Evolutionary conservation across 495 filamentous ascomycete genomes (phyloP).

Genomic region (Penicillium odoratum): DNA sequence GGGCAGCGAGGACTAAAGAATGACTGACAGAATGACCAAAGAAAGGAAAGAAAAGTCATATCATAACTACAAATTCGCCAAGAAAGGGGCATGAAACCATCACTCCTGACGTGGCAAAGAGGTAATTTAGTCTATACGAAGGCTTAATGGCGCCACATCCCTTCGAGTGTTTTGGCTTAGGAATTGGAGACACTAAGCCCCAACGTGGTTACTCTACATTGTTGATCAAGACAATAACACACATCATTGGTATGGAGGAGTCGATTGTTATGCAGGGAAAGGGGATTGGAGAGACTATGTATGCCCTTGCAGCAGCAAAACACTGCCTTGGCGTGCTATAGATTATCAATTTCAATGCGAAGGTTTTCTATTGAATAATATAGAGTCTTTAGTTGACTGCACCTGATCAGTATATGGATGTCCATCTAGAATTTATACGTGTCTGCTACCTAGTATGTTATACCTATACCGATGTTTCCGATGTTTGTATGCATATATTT

Average conservation of each 20-base stretch:
- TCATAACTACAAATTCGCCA: constrained; percentile 12
- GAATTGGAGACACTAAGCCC: constrained; percentile 1
- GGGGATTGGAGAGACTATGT: neutral
- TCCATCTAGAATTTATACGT: neutral
- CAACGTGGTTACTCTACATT: neutral
- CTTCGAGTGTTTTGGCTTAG: neutral
- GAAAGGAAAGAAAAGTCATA: too few species aligned
- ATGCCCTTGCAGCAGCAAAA: neutral
- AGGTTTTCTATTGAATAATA: neutral
- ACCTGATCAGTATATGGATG: too few species aligned
- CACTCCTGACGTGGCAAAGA: constrained; percentile 7
- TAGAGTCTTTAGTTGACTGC: too few species aligned
- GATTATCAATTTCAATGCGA: neutral
- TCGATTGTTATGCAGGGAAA: constrained; percentile 1
- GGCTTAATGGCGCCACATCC: constrained; percentile 12
- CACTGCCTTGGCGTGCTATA: neutral
- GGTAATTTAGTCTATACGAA: constrained; percentile 1
- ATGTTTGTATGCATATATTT: neutral
- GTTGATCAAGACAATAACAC: constrained; percentile 9
- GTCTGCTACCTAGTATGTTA: neutral
- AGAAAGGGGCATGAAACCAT: constrained; percentile 19
- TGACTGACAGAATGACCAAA: neutral
- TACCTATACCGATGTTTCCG: neutral
- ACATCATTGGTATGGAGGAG: constrained; percentile 1
- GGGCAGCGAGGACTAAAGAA: neutral